Evolutionary conservation across 371 early-diverging fungal species (phyloP).

Genomic region (Mucor mucedo): DNA sequence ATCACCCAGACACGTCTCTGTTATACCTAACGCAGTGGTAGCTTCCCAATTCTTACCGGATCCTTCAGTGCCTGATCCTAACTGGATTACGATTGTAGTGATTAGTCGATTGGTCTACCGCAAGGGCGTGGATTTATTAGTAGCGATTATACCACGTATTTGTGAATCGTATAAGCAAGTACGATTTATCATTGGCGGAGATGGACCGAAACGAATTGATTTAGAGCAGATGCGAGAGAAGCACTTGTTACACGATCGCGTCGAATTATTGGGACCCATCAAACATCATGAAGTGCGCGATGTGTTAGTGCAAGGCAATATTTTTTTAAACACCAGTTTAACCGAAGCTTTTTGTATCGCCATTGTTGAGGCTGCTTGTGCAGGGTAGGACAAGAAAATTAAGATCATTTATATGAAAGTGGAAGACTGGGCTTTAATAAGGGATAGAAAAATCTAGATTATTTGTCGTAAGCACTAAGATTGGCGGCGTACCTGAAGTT

Average conservation of each 20-base stretch:
- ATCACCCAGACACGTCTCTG: constrained; percentile 88
- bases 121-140: constrained; percentile 96
- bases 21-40: constrained; percentile 99
- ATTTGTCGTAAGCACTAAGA: constrained; percentile 96
- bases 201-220: constrained; percentile 96
- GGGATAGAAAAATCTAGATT: constrained; percentile 56
- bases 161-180: constrained; percentile 85
- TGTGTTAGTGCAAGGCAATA: constrained; percentile 93
- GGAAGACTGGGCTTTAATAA: too few species aligned
- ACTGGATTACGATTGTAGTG: constrained; percentile 92
- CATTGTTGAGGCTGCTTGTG: constrained; percentile 98
- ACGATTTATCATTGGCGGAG: constrained; percentile 96
- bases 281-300: constrained; percentile 86
- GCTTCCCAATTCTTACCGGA: constrained; percentile 90
- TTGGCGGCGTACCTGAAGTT: constrained; percentile 99
- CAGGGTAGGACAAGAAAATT: constrained; percentile 63
- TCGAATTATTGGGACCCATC: constrained; percentile 91
- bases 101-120: constrained; percentile 95
- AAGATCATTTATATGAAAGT: too few species aligned
- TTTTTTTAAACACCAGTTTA: constrained; percentile 98
- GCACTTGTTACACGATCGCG: constrained; percentile 91
- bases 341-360: constrained; percentile 99
- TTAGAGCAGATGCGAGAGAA: constrained; percentile 98
- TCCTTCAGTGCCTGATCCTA: constrained; percentile 74
- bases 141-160: constrained; percentile 93